Conservation (phyloP, 768 basidiomycete genomes). For the Serendipita vermifera region DNA sequence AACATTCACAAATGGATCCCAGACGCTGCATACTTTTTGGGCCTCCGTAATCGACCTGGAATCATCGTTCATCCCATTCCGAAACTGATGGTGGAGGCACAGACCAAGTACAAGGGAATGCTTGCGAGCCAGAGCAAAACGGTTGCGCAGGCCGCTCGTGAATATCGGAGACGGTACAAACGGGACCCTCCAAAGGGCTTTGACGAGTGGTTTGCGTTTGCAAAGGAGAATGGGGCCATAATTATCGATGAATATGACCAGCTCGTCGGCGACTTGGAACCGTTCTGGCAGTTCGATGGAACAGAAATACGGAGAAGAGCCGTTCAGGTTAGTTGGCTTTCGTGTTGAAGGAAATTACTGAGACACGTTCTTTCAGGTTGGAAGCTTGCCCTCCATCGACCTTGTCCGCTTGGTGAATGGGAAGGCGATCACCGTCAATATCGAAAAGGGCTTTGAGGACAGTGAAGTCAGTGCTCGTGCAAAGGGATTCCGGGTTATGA, state of each 20-base stretch:
- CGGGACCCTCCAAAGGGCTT: slow-evolving; percentile 82
- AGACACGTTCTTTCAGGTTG: slow-evolving; percentile 37
- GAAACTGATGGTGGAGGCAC: slow-evolving; percentile 70
- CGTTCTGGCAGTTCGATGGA: slow-evolving; percentile 68
- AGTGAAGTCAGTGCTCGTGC: slow-evolving; percentile 66
- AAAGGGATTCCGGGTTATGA: slow-evolving; percentile 60
- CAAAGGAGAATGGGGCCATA: slow-evolving; percentile 52
- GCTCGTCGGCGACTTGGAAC: slow-evolving; percentile 63
- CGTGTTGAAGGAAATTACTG: neutral
- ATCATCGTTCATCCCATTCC: slow-evolving; percentile 60
- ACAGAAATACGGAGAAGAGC: slow-evolving; percentile 57
- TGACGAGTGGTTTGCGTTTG: slow-evolving; percentile 81
- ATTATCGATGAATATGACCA: slow-evolving; percentile 86
- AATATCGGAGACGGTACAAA: slow-evolving; percentile 68
- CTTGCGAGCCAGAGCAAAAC: slow-evolving; percentile 68
- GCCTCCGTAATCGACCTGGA: neutral
- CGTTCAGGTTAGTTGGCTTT: slow-evolving; percentile 31
- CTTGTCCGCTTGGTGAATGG: slow-evolving; percentile 69
- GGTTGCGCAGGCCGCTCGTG: slow-evolving; percentile 59
- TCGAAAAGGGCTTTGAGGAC: slow-evolving; percentile 48
- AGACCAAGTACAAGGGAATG: slow-evolving; percentile 50
- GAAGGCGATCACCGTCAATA: slow-evolving; percentile 41
- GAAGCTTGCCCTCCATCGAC: slow-evolving; percentile 70
- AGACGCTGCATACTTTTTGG: slow-evolving; percentile 5
- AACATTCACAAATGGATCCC: neutral